A percentile compares a stretch with the other conserved stretches of the same genome.
phyloP scores from a whole-genome alignment of 345 rosid genomes.

The Eutrema japonicum region DNA sequence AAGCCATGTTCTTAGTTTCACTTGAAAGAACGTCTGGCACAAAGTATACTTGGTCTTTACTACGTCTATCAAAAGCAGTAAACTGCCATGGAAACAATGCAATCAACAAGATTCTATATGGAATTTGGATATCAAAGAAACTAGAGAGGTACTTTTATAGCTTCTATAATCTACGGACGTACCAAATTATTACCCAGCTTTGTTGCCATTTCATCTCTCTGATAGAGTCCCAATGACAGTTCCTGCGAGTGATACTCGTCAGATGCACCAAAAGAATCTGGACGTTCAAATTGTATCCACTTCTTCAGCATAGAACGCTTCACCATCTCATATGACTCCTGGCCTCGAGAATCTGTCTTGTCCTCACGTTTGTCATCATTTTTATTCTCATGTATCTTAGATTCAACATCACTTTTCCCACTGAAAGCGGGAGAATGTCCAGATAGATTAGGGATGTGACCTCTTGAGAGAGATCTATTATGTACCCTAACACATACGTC shows the following conservation, averaged over 20 bases:
- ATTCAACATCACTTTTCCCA: conserved; percentile 51
- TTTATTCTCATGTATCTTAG: conserved; percentile 50
- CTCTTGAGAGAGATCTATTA: conserved; percentile 65
- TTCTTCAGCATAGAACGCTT: conserved; percentile 66
- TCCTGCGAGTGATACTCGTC: conserved; percentile 92
- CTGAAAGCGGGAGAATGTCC: conserved; percentile 55
- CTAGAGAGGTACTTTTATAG: conserved; percentile 25
- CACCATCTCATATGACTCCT: conserved; percentile 56
- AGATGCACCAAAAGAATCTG: conserved; percentile 85
- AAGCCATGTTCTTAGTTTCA: conserved; percentile 28
- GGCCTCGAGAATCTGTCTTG: conserved; percentile 58
- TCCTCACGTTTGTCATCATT: conserved; percentile 43
- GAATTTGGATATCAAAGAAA: conserved; percentile 38
- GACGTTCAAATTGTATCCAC: conserved; percentile 82
- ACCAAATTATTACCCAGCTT: conserved; percentile 67
- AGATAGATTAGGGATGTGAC: conserved; percentile 53
- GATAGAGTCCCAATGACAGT: conserved; percentile 70
- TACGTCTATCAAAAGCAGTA: conserved; percentile 23
- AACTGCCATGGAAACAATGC: conserved; percentile 28
- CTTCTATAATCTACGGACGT: conserved; percentile 50
- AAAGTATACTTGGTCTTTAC: conserved; percentile 23
- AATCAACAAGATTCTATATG: conserved; percentile 4
- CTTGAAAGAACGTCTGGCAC: conserved; percentile 12
- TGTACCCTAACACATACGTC: conserved; percentile 57
- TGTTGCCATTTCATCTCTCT: conserved; percentile 64